Evolutionary conservation across 1,139 yeast genomes (phyloP).

Genomic region (Candida gigantensis): DNA sequence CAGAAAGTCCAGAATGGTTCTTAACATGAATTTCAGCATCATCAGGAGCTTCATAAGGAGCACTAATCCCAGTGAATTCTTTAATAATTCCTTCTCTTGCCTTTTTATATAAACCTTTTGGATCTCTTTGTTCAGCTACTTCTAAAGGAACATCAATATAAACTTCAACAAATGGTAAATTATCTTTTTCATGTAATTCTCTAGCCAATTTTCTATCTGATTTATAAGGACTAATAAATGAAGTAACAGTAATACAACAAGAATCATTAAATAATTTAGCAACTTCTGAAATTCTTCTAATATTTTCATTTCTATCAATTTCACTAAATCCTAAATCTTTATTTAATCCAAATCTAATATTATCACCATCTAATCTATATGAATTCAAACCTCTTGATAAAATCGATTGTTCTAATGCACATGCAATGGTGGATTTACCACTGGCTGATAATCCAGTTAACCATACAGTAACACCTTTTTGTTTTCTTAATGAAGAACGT

Average conservation of each 20-base stretch:
- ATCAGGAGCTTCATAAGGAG: constrained; percentile 93
- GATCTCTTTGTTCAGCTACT: constrained; percentile 95
- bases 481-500: constrained; percentile 69
- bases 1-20: constrained; percentile 62
- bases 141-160: constrained; percentile 89
- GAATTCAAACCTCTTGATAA: constrained; percentile 68
- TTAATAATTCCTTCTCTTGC: constrained; percentile 93
- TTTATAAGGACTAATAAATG: constrained; percentile 89
- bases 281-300: constrained; percentile 89
- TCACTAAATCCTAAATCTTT: constrained; percentile 93
- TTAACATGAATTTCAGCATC: constrained; percentile 79
- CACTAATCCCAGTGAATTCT: constrained; percentile 93
- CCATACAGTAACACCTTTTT: constrained; percentile 91
- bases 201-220: constrained; percentile 85
- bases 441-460: constrained; percentile 93
- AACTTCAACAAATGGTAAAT: constrained; percentile 84
- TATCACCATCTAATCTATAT: constrained; percentile 93
- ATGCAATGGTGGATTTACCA: constrained; percentile 93
- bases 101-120: constrained; percentile 93
- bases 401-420: constrained; percentile 84
- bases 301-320: constrained; percentile 89
- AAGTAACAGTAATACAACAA: constrained; percentile 79
- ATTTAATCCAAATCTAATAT: constrained; percentile 89
- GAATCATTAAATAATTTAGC: constrained; percentile 91
- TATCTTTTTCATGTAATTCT: constrained; percentile 72